Evolutionary conservation across 1,284 basidiomycete genomes (phyloP), one percentile per base, ranked within the genome.

Genomic region (Trametes polyzona): DNA sequence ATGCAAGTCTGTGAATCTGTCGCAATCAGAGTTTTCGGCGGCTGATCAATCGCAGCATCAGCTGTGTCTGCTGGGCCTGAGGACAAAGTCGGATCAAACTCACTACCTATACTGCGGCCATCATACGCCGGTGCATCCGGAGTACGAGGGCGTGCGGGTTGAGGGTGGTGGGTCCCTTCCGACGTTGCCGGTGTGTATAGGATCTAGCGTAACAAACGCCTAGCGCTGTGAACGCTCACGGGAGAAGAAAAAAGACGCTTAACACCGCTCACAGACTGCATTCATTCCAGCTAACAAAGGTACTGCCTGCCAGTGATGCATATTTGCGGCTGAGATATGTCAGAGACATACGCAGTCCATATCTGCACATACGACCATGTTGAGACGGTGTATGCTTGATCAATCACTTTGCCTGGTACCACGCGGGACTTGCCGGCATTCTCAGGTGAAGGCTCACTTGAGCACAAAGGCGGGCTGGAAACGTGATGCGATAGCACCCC

Each of bases 381-480:
- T n/a, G n/a, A n/a, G n/a, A n/a, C n/a, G n/a, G n/a, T n/a, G n/a
- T n/a, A n/a, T n/a, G n/a, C n/a, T n/a, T n/a, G 26, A 51, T 41
- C 33, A 26, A 51, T 51, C 40, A 51, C n/a, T 48, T n/a, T 14
- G 14, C 29, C 17, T 24, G 37, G 35, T 29, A 21, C 11, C 16
- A 7, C 24, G 26, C 41, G 41, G 29, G 30, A 11, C 48, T 41
- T 36, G 27, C 32, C 30, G 39, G 27, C n/a, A 42, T 37, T 16
- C 39, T 33, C 44, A 50, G 47, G 29, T 47, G 29, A 14, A 58
- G 40, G 51, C 47, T 49, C 51, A 53, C 40, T 53, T 50, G 51
- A 53, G 47, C 17, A 44, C 36, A 24, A 24, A 47, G 49, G 29
- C 27, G 33, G 36, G 40, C 27, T 47, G 27, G 43, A 39, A 47